Conservation (phyloP, 495 filamentous ascomycete species). For the Chaetomium cochliodes region DNA sequence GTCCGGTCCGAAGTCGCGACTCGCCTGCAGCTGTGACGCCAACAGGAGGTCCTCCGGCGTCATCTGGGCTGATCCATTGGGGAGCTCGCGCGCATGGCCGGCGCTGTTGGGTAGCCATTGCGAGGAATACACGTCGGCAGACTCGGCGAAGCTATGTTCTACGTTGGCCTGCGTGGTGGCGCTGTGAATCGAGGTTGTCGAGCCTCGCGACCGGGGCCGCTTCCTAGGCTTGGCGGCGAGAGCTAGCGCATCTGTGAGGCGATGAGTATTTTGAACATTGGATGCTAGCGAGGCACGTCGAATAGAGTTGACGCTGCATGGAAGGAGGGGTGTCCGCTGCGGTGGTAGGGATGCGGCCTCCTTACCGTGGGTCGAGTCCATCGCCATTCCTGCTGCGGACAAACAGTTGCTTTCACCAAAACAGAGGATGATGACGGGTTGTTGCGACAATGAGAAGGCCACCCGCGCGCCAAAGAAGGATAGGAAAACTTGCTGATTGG, state of each 20-base stretch:
- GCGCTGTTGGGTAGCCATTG: constrained; percentile 54
- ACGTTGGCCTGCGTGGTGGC: constrained; percentile 64
- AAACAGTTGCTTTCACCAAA: constrained; percentile 27
- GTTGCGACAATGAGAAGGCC: constrained; percentile 24
- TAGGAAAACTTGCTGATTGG: constrained; percentile 16
- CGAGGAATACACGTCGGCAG: constrained; percentile 52
- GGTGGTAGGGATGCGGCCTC: constrained; percentile 9
- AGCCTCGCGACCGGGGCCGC: constrained; percentile 74
- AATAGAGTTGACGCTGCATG: neutral
- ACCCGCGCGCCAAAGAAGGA: constrained; percentile 6
- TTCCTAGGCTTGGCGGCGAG: constrained; percentile 49
- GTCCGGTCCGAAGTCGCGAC: constrained; percentile 53
- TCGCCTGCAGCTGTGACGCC: constrained; percentile 56
- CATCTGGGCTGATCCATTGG: constrained; percentile 41
- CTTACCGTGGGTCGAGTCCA: constrained; percentile 41
- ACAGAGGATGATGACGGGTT: constrained; percentile 21
- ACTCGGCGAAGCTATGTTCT: constrained; percentile 56
- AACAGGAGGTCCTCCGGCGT: constrained; percentile 67
- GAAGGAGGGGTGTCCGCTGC: constrained; percentile 15
- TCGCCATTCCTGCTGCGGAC: constrained; percentile 27
- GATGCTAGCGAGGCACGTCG: neutral
- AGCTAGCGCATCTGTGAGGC: constrained; percentile 32
- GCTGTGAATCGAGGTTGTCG: constrained; percentile 78
- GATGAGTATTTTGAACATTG: constrained; percentile 19
- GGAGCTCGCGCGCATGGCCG: constrained; percentile 46